Evolutionary conservation across 495 filamentous ascomycete species (phyloP).

Genomic region (Annulohypoxylon moriforme): DNA sequence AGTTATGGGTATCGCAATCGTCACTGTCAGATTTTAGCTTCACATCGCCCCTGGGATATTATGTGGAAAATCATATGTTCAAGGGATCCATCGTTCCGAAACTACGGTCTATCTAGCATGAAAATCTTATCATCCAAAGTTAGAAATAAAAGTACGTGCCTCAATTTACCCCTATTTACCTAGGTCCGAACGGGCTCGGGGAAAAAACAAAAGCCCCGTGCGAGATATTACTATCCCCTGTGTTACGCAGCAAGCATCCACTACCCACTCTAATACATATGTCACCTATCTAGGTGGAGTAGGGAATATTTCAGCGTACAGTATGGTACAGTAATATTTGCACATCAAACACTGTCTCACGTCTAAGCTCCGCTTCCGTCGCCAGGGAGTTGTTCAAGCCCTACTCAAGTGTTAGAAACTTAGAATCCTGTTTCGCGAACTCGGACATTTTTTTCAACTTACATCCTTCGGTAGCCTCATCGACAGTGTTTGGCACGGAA

Average conservation of each 20-base stretch:
- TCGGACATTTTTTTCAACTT: slow-evolving; percentile 9
- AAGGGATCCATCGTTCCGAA: background rate
- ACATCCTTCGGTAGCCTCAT: slow-evolving; percentile 58
- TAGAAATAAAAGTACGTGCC: background rate
- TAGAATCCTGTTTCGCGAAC: background rate
- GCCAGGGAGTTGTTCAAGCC: slow-evolving; percentile 39
- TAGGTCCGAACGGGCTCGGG: too few species aligned
- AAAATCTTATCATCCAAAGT: background rate
- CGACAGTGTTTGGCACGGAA: slow-evolving; percentile 50
- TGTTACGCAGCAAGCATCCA: too few species aligned
- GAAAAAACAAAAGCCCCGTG: too few species aligned
- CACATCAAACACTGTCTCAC: too few species aligned
- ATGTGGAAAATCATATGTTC: background rate
- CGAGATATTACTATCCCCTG: too few species aligned
- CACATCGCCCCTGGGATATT: background rate
- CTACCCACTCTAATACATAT: too few species aligned
- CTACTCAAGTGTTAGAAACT: slow-evolving; percentile 16
- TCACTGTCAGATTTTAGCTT: background rate
- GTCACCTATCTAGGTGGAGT: too few species aligned
- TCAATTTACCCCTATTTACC: background rate
- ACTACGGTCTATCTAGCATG: background rate
- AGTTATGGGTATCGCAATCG: background rate
- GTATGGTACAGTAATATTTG: too few species aligned
- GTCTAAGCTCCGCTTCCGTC: slow-evolving; percentile 37
- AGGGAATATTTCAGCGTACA: too few species aligned